Base-by-base conservation (phyloP, 306 rosid species). In the Cicer chorassanicum region DNA sequence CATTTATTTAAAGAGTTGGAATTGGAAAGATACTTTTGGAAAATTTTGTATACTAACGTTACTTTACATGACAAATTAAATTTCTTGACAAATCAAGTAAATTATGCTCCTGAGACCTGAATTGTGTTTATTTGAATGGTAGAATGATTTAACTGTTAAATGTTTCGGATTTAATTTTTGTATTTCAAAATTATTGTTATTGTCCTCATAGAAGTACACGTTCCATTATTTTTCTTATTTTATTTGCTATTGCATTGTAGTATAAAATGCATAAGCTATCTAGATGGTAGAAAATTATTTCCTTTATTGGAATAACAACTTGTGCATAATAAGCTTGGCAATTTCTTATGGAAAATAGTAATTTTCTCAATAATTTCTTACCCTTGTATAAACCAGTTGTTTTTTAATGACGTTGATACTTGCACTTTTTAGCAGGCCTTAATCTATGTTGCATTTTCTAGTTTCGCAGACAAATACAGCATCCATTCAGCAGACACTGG, bases 401-500 rank as follows among this genome's bases (percentile, higher is more conserved):
- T 13, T 57, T 63, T 59, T 29, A 59, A 39, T 48, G 41, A 53
- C 8, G 5, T 24, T 29, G 57, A 24, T 60, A 57, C 36, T 34
- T 69, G 29, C 59, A 40, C 68, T 62, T 48, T 62, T 78, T 19
- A 16, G 12, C 68, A 48, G 76, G 43, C 70, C 72, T 71, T 78
- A 18, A 54, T 61, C 38, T 76, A 60, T 75, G 9, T 43, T 66
- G 41, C 65, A 8, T 70, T 45, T 75, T 78, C 86, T 76, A 90
- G 99, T 74, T 53, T 70, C 50, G 6, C 77, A 66, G 81, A 73
- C 68, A 65, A 79, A 79, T 65, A 65, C 78, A 7, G 51, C 89
- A 34, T 55, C 88, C 29, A 50, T 83, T 80, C 89, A 82, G 34
- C 86, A 83, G 74, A 84, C 99, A 61, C 83, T 92, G 21, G 97